Base-by-base conservation (phyloP, 2,329 filamentous ascomycete genomes). In the Aspergillus aculeatus region DNA sequence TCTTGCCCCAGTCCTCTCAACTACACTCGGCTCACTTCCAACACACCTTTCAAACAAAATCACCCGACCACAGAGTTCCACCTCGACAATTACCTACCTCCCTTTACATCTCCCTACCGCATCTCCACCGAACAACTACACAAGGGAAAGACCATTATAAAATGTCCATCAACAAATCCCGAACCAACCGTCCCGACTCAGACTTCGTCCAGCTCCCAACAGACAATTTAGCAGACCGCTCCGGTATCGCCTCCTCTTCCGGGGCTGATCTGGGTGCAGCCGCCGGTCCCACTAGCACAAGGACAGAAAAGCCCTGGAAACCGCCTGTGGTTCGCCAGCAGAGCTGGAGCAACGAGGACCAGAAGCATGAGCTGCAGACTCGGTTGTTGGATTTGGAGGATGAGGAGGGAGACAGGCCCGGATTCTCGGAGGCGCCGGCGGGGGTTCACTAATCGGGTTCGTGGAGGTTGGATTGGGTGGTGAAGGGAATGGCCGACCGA, bases 391-490 rank as follows among this genome's bases (percentile, higher is more conserved):
- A 62, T 35, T 47, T 65, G 49, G 68, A 70, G 63, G 68, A 82
- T 67, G 81, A 70, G 63, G 68, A 82, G 68, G 81, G 84, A 50
- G 76, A 80, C 56, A 77, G 76, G 71, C 80, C 71, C 0, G 86
- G 86, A 0, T 89, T 88, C 57, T 85, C 86, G 0, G 80, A 86
- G 62, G 82, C 83, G 38, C 21, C 38, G 26, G 7, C 78, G 81
- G 19, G 19, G 47, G n/a, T 29, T 48, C 47, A 41, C 48, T 47
- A 23, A 50, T 24, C 21, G 21, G 31, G 49, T 54, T 32, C 52
- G 29, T 47, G 32, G 16, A 19, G 21, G 32, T 7, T 41, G 41
- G 26, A 23, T 50, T 23, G 9, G 32, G 26, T 35, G n/a, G 9
- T 24, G 49, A 21, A 12, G 16, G 38, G 12, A 21, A 54, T 54